Conservation (phyloP, 352 stramenopile species). For the Globisporangium rhizosaccharum region DNA sequence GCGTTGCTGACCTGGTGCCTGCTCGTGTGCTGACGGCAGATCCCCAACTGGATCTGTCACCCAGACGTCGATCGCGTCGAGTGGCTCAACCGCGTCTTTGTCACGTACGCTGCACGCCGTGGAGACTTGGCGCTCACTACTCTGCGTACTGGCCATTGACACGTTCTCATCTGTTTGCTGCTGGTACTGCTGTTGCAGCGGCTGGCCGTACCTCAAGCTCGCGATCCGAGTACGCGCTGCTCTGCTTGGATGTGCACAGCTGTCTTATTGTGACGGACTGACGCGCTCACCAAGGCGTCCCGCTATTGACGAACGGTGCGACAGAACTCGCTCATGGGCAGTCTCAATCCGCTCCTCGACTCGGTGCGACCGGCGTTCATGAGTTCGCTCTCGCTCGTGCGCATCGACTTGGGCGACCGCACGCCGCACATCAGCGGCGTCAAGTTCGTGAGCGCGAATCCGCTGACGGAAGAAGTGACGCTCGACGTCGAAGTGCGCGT, state of each 20-base stretch:
- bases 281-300: neutral
- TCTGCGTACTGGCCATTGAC: neutral
- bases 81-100: conserved; percentile 77
- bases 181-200: conserved; percentile 18
- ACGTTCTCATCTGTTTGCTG: neutral
- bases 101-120: conserved; percentile 17
- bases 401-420: conserved; percentile 49
- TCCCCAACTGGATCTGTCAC: conserved; percentile 50
- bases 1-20: neutral
- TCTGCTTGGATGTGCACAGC: neutral
- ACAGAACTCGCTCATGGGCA: conserved; percentile 59
- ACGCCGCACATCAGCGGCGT: conserved; percentile 60
- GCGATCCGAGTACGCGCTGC: conserved; percentile 44
- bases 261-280: neutral
- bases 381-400: conserved; percentile 51
- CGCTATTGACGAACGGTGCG: neutral
- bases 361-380: conserved; percentile 58
- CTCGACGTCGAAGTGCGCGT: conserved; percentile 64
- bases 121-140: neutral
- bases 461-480: conserved; percentile 56
- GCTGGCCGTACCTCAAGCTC: conserved; percentile 72
- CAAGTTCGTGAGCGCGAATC: conserved; percentile 61
- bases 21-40: conserved; percentile 13
- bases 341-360: conserved; percentile 61
- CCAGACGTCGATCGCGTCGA: conserved; percentile 68